Evolutionary conservation across 2,329 filamentous ascomycete species (phyloP).

Genomic region (Paraphoma chrysanthemicola): DNA sequence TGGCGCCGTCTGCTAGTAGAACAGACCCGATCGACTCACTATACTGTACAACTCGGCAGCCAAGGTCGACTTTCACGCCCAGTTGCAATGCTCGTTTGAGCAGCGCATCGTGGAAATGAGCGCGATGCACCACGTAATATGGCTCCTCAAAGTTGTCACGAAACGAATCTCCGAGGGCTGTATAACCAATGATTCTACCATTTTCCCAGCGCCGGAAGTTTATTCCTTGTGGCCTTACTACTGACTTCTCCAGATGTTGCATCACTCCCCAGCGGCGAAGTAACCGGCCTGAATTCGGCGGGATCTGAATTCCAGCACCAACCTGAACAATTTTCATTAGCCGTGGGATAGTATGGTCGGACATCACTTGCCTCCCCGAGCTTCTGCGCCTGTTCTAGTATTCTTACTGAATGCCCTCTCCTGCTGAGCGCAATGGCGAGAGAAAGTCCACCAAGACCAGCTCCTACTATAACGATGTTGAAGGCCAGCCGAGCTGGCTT

Average conservation of each 20-base stretch:
- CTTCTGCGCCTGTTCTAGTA: constrained; percentile 11
- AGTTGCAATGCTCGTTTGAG: constrained; percentile 9
- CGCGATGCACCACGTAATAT: constrained; percentile 21
- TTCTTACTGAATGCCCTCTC: constrained; percentile 20
- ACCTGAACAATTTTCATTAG: neutral
- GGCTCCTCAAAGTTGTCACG: constrained; percentile 35
- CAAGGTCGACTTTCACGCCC: constrained; percentile 12
- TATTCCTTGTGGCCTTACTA: constrained; percentile 51
- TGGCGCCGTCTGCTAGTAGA: constrained; percentile 48
- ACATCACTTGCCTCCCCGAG: constrained; percentile 45
- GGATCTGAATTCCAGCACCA: constrained; percentile 23
- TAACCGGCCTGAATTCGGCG: constrained; percentile 47
- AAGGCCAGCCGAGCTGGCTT: neutral
- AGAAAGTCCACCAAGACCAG: constrained; percentile 50
- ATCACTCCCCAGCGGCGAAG: constrained; percentile 56
- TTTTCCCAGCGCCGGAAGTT: constrained; percentile 61
- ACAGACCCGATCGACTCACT: constrained; percentile 21
- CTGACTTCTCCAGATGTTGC: constrained; percentile 6
- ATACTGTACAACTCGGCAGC: constrained; percentile 7
- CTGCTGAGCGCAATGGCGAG: constrained; percentile 52
- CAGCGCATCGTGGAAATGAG: constrained; percentile 17
- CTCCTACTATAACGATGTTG: constrained; percentile 49
- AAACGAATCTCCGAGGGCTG: constrained; percentile 49
- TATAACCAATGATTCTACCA: constrained; percentile 52
- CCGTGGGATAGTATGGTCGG: too few relatives aligned